These are phyloP conservation scores for Lagenidium giganteum DNA, from an alignment of 352 stramenopile species.

Conservation along the genomic window DNA sequence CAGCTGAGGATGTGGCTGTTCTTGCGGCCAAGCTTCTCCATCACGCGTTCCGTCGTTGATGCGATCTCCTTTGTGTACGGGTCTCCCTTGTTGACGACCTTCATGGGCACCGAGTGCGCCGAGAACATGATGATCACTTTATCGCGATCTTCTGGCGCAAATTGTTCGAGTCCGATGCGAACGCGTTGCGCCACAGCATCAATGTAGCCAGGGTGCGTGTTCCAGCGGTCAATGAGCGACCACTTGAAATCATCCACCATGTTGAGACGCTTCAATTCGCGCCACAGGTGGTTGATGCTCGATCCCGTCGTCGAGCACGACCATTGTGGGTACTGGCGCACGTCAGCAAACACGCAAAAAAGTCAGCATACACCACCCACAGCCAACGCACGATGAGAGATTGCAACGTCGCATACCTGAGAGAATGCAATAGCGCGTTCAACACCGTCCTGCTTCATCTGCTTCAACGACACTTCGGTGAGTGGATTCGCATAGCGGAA, in stretches of 20 bases:
- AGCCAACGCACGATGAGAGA: neutral
- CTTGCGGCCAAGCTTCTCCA: slow-evolving; percentile 54
- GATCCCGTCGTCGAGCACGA: slow-evolving; percentile 97
- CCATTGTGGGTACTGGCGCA: slow-evolving; percentile 94
- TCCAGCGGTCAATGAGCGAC: slow-evolving; percentile 90
- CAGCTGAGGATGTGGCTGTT: slow-evolving; percentile 92
- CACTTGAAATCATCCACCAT: slow-evolving; percentile 84
- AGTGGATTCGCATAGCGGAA: slow-evolving; percentile 98
- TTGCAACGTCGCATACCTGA: slow-evolving; percentile 34
- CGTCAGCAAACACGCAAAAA: neutral
- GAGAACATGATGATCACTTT: slow-evolving; percentile 90
- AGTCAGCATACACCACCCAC: neutral
- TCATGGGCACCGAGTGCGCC: slow-evolving; percentile 88
- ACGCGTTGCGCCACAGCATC: slow-evolving; percentile 91
- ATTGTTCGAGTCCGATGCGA: slow-evolving; percentile 88
- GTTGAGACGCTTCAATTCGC: slow-evolving; percentile 78
- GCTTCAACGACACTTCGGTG: slow-evolving; percentile 93
- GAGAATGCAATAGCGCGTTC: slow-evolving; percentile 97
- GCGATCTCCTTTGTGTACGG: slow-evolving; percentile 85
- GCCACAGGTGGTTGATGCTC: slow-evolving; percentile 91
- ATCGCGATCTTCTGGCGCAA: slow-evolving; percentile 85
- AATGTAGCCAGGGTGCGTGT: slow-evolving; percentile 95
- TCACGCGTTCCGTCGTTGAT: slow-evolving; percentile 65
- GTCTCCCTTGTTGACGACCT: slow-evolving; percentile 86
- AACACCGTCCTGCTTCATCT: slow-evolving; percentile 94